Conservation (phyloP, 208 protist species). For the Trypanosoma mega region DNA sequence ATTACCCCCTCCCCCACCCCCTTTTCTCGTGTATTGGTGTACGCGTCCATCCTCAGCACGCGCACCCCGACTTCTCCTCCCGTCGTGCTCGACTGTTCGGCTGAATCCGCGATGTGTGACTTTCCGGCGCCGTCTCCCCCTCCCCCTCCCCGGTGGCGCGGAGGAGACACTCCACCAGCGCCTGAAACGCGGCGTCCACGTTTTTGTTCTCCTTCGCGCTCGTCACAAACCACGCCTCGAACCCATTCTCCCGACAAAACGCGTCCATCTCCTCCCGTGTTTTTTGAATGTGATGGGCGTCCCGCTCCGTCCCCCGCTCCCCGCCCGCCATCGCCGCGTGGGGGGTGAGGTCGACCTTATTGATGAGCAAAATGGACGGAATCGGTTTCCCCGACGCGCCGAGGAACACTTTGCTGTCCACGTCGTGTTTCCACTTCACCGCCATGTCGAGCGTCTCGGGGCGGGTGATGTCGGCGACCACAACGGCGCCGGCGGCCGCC, state of each 20-base stretch:
- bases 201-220: conserved; percentile 90
- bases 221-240: conserved; percentile 79
- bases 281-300: conserved; percentile 41
- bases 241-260: conserved; percentile 64
- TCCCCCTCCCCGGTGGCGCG: not conserved
- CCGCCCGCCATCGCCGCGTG: conserved; percentile 33
- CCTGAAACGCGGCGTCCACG: conserved; percentile 75
- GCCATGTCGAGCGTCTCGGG: conserved; percentile 80
- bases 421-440: conserved; percentile 74
- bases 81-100: conserved; percentile 7
- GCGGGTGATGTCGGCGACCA: conserved; percentile 97
- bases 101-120: conserved; percentile 1
- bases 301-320: conserved; percentile 12
- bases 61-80: conserved; percentile 12
- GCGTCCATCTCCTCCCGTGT: conserved; percentile 73
- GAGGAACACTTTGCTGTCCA: conserved; percentile 64
- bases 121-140: not conserved
- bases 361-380: conserved; percentile 70
- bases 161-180: conserved; percentile 48
- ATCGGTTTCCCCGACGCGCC: conserved; percentile 36
- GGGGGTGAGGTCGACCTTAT: conserved; percentile 82
- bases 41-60: conserved; percentile 2
- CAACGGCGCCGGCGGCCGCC: conserved; percentile 83
- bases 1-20: not conserved
- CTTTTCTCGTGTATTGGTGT: not conserved